Base-by-base conservation (phyloP, 2,329 filamentous ascomycete species). In the Dendryphion nanum region DNA sequence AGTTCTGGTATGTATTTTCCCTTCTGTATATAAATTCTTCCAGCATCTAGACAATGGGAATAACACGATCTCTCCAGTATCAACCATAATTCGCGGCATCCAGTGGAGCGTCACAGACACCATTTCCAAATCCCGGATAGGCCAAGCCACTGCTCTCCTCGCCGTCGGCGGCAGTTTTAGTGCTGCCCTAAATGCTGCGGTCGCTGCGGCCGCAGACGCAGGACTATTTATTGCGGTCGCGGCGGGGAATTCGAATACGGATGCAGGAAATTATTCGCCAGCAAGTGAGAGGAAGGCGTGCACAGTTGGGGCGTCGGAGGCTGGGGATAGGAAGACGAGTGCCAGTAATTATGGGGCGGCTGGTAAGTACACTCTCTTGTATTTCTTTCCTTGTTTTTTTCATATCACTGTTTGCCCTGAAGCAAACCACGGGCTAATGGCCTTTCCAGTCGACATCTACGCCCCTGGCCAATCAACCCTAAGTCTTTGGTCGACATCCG, bases 401-500 rank as follows among this genome's bases (percentile, higher is more conserved):
- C 14, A 24, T 12, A 31, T 47, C n/a, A 44, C 56, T 2, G 29
- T 26, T 15, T 61, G 53, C 43, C 48, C 42, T 17, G 59, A 60
- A 41, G 5, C 21, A 6, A 7, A 16, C 4, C 5, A 15, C 15
- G 12, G 21, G 23, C 15, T 33, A 29, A 32, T 35, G 18, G 53
- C 56, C 12, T 4, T 4, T 18, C 41, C 39, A 33, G 57, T 67
- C 23, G 57, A 63, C 23, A 49, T 66, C 10, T 61, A 51, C 19
- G 63, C 59, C 4, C 62, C 63, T 2, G 63, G 63, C 6, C 48
- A 48, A 10, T 41, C 49, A 6, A 55, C 67, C 20, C 59, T 64
- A 1, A 73, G 68, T 43, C 65, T 76, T 14, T 78, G 47, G 46
- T 38, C 38, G 19, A 41, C 68, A 15, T 55, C 58, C 30, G 61